These are phyloP conservation scores for Cutaneotrichosporon cavernicola DNA, from an alignment of 1,284 basidiomycete species.

Conservation along the genomic window DNA sequence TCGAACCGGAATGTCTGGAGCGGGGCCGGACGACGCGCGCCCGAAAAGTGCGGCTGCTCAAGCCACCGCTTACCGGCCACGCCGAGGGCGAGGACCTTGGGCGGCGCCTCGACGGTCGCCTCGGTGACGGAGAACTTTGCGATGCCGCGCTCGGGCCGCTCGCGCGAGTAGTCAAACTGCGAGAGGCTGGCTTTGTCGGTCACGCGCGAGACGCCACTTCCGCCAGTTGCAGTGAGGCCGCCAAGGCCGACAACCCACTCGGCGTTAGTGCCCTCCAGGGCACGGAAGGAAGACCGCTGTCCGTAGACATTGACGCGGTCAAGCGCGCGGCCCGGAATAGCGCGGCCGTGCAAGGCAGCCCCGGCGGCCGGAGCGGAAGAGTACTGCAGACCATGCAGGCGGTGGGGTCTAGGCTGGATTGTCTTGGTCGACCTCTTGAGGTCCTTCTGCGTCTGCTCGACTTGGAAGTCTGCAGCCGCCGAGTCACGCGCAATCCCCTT, in stretches of 20 bases:
- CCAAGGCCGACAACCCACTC: conserved; percentile 47
- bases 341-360: conserved; percentile 15
- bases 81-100: conserved; percentile 37
- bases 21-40: conserved; percentile 30
- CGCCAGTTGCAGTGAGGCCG: conserved; percentile 38
- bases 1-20: conserved; percentile 44
- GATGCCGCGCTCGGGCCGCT: conserved; percentile 28
- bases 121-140: conserved; percentile 35
- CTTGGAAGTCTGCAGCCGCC: conserved; percentile 33
- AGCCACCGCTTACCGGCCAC: conserved; percentile 13
- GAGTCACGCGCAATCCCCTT: conserved; percentile 8
- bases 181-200: conserved; percentile 17
- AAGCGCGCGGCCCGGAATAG: conserved; percentile 26
- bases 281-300: conserved; percentile 27
- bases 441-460: conserved; percentile 22
- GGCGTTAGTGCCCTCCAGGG: conserved; percentile 30
- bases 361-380: conserved; percentile 25
- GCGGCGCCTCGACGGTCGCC: conserved; percentile 33
- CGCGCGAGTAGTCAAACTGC: conserved; percentile 38
- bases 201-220: conserved; percentile 17
- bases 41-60: conserved; percentile 12
- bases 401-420: conserved; percentile 38
- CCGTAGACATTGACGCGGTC: conserved; percentile 25
- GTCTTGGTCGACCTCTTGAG: conserved; percentile 21
- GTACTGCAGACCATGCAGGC: conserved; percentile 44